phyloP scores from a whole-genome alignment of 1,139 yeast species.

The Pichia sp. region DNA sequence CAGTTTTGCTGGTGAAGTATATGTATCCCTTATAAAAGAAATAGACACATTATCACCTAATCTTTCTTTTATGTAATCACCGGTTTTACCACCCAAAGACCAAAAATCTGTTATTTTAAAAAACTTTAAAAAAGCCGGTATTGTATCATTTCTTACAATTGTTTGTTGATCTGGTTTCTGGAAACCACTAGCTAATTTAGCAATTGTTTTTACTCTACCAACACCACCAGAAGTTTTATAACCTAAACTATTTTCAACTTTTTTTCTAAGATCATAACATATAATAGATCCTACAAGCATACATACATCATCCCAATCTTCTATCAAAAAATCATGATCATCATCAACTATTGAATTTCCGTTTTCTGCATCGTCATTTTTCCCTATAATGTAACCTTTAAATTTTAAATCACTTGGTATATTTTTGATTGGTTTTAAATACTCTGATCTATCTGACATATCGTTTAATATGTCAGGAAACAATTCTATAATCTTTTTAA shows the following conservation, averaged over 20 bases:
- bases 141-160: constrained; percentile 45
- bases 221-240: constrained; percentile 92
- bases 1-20: constrained; percentile 32
- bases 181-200: constrained; percentile 85
- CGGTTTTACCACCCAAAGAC: constrained; percentile 88
- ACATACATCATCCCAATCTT: constrained; percentile 84
- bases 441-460: constrained; percentile 19
- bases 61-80: constrained; percentile 48
- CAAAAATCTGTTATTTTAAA: constrained; percentile 72
- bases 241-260: constrained; percentile 49
- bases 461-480: constrained; percentile 31
- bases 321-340: constrained; percentile 22
- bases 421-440: constrained; percentile 36
- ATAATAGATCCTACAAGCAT: constrained; percentile 59
- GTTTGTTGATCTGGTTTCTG: constrained; percentile 87
- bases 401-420: constrained; percentile 32
- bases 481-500: constrained; percentile 29
- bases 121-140: constrained; percentile 47
- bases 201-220: constrained; percentile 65
- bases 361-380: constrained; percentile 28
- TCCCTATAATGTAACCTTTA: constrained; percentile 20
- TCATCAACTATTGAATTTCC: constrained; percentile 9
- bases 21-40: constrained; percentile 45
- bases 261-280: constrained; percentile 46
- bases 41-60: constrained; percentile 29